Conservation (phyloP, 2,329 filamentous ascomycete genomes). For the Penicillium sp. region DNA sequence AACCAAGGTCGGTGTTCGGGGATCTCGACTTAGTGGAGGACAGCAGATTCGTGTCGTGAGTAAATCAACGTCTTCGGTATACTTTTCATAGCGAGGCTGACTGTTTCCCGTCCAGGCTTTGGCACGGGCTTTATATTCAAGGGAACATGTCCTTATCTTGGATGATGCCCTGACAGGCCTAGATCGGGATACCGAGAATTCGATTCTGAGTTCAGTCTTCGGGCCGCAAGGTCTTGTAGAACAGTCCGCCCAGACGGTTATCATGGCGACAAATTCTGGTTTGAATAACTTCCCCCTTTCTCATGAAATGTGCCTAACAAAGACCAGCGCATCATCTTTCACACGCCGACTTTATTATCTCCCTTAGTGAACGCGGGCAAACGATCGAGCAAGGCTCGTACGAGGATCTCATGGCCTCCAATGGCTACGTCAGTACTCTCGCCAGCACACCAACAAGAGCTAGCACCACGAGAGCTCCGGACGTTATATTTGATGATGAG, state of each 20-base stretch:
- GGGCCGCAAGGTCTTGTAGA: slow-evolving; percentile 41
- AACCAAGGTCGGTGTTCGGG: slow-evolving; percentile 23
- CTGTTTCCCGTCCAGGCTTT: slow-evolving; percentile 28
- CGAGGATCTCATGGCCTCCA: slow-evolving; percentile 17
- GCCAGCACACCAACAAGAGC: background rate
- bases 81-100: background rate
- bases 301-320: background rate
- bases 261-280: slow-evolving; percentile 32
- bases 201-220: slow-evolving; percentile 42
- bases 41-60: slow-evolving; percentile 27
- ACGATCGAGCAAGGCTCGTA: slow-evolving; percentile 32
- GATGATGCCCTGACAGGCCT: slow-evolving; percentile 48
- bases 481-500: slow-evolving; percentile 18
- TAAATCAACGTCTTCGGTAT: background rate
- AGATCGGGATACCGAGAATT: slow-evolving; percentile 43
- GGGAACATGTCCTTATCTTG: slow-evolving; percentile 43
- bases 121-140: slow-evolving; percentile 47
- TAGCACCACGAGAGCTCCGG: slow-evolving; percentile 3
- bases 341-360: slow-evolving; percentile 32
- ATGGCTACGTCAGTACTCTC: slow-evolving; percentile 19
- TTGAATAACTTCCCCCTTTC: background rate
- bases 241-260: slow-evolving; percentile 32
- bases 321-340: slow-evolving; percentile 23
- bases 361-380: slow-evolving; percentile 25
- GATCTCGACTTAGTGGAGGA: slow-evolving; percentile 18